Evolutionary conservation across 192 early-diverging fungal species (phyloP).

Genomic region (Podochytrium sp.): DNA sequence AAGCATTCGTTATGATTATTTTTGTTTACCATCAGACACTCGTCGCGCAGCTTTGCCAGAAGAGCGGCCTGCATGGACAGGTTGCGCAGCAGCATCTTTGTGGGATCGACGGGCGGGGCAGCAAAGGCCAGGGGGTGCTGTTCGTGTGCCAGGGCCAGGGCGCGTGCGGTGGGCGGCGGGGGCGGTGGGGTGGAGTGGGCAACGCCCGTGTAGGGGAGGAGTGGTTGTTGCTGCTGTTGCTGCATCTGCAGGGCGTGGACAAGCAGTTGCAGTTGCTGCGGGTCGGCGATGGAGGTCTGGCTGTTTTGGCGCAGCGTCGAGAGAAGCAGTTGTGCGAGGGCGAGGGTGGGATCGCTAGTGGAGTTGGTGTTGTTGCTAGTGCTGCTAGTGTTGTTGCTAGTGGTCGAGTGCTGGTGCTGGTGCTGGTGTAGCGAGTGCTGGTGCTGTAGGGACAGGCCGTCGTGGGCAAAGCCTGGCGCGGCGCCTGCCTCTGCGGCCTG

Average conservation of each 20-base stretch:
- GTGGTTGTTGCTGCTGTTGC: not conserved
- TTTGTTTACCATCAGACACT: no score
- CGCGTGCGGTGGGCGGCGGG: not conserved
- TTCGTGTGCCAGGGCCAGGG: not conserved
- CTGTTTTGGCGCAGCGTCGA: not conserved
- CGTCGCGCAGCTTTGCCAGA: no score
- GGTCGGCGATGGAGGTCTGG: no score
- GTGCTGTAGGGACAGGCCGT: no score
- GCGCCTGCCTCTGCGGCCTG: no score
- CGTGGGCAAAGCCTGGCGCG: no score
- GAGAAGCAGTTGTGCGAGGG: not conserved
- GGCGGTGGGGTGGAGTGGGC: no score
- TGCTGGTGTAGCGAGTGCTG: not conserved
- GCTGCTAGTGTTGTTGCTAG: not conserved
- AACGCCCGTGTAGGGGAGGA: no score
- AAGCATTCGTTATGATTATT: no score
- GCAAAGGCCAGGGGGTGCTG: not conserved
- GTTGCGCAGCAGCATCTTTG: conserved; percentile 21
- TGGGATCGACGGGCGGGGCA: not conserved
- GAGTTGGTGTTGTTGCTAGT: not conserved
- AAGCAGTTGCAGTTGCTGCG: no score
- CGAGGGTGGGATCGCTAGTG: not conserved
- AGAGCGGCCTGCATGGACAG: conserved; percentile 17
- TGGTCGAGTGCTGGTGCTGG: not conserved
- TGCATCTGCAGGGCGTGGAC: not conserved